Evolutionary conservation across 2,329 filamentous ascomycete genomes (phyloP).

Genomic region (Aspergillus clavatus): DNA sequence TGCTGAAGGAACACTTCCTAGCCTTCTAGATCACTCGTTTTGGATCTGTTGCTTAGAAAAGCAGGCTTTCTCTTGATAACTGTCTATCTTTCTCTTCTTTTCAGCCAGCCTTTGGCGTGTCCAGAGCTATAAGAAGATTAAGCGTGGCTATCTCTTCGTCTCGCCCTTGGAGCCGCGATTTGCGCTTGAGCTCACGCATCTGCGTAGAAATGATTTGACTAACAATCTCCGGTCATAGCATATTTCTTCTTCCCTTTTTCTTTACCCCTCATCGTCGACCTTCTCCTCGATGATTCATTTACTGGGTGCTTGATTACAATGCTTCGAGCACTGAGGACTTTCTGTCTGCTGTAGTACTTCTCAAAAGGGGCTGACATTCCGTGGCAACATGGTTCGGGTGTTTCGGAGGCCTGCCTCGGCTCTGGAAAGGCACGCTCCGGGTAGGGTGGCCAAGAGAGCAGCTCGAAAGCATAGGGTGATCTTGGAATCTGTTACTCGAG

Average conservation of each 20-base stretch:
- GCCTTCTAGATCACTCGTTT: neutral
- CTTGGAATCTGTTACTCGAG: slow-evolving; percentile 53
- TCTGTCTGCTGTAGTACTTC: slow-evolving; percentile 13
- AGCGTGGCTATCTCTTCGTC: neutral
- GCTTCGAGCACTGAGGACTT: slow-evolving; percentile 17
- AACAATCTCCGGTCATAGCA: slow-evolving; percentile 6
- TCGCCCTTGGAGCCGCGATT: neutral
- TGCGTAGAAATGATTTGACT: slow-evolving; percentile 18
- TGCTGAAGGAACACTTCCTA: no score
- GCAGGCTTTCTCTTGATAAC: neutral
- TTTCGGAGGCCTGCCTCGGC: slow-evolving; percentile 31
- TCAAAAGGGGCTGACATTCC: slow-evolving; percentile 15
- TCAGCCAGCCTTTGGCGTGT: neutral
- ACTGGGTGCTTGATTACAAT: slow-evolving; percentile 10
- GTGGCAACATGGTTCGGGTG: slow-evolving; percentile 34
- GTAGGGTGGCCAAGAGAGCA: slow-evolving; percentile 30
- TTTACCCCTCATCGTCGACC: neutral
- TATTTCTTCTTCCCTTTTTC: slow-evolving; percentile 3
- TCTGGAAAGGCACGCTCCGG: slow-evolving; percentile 30
- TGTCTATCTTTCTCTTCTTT: neutral
- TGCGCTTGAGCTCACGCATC: slow-evolving; percentile 4
- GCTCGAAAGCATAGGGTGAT: slow-evolving; percentile 53
- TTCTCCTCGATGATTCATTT: slow-evolving; percentile 3
- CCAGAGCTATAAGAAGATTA: neutral
- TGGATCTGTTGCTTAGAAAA: neutral